Base-by-base conservation (phyloP, 1,284 basidiomycete species). In the Malassezia sp. region DNA sequence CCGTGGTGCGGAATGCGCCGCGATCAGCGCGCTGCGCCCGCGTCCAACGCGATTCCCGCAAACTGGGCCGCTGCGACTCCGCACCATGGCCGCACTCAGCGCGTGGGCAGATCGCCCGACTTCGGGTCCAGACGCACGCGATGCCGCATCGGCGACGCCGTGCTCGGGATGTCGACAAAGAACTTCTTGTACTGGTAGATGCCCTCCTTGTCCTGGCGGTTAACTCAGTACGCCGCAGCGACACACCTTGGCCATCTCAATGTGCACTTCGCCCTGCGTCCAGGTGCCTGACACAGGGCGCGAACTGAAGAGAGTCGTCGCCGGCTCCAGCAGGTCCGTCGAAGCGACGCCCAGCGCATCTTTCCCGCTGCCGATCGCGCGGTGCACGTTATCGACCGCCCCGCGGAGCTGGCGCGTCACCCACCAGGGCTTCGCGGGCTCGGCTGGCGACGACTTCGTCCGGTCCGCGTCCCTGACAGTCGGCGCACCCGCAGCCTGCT, bases 171-270 rank as follows among this genome's bases (percentile, higher is more conserved):
- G 34, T 65, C 62, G 22, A 63, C 53, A 34, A 55, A 59, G 17
- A 65, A 52, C 23, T 50, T 47, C 9, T 51, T 46, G 41, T 61
- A 65, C 50, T 65, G 62, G 30, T 57, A 44, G 11, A 49, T 47
- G 2, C 60, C 62, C 31, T 63, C 43, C 22, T 54, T 55, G 35
- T 65, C 62, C 52, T n/a, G n/a, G n/a, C n/a, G n/a, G n/a, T n/a
- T n/a, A n/a, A n/a, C n/a, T n/a, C n/a, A n/a, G n/a, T n/a, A n/a
- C n/a, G n/a, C n/a, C n/a, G n/a, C n/a, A n/a, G n/a, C n/a, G n/a
- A n/a, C n/a, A n/a, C n/a, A n/a, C n/a, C n/a, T 61, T 60, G 37
- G 58, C 52, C 20, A 66, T 35, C 45, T 66, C 62, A 12, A 58
- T 52, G 23, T 61, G 55, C 22, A 61, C 62, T 26, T 65, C 62